These are phyloP conservation scores for Crotalaria pallida DNA, from an alignment of 306 rosid genomes.

Conservation along the genomic window DNA sequence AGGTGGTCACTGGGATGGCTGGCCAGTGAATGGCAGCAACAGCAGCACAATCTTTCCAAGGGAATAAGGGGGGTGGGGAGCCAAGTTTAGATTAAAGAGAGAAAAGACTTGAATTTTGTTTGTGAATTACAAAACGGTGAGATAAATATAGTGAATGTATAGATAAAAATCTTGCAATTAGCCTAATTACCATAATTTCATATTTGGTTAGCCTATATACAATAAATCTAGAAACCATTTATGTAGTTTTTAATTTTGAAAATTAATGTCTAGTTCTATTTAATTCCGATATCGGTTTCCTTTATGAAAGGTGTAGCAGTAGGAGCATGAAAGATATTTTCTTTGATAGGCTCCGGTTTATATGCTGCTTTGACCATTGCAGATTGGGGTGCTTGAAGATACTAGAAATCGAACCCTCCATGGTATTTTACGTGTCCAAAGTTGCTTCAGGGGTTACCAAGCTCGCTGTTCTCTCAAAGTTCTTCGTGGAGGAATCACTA, in stretches of 20 bases:
- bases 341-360: background rate
- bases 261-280: background rate
- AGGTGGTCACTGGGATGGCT: background rate
- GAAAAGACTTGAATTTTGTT: no score
- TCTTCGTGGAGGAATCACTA: slow-evolving; percentile 52
- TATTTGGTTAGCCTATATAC: no score
- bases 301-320: background rate
- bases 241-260: background rate
- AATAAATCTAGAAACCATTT: no score
- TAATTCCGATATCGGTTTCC: background rate
- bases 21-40: background rate
- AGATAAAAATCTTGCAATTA: no score
- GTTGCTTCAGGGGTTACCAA: slow-evolving; percentile 91
- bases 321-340: background rate
- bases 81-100: no score
- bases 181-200: no score
- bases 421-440: slow-evolving; percentile 87
- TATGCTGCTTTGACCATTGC: slow-evolving; percentile 23
- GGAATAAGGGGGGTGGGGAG: no score
- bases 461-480: slow-evolving; percentile 62
- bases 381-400: slow-evolving; percentile 97
- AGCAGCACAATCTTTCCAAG: no score
- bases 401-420: slow-evolving; percentile 90
- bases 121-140: no score
- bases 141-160: no score